Evolutionary conservation across 306 rosid genomes (phyloP).

Genomic region (Hippophae gyantsensis): DNA sequence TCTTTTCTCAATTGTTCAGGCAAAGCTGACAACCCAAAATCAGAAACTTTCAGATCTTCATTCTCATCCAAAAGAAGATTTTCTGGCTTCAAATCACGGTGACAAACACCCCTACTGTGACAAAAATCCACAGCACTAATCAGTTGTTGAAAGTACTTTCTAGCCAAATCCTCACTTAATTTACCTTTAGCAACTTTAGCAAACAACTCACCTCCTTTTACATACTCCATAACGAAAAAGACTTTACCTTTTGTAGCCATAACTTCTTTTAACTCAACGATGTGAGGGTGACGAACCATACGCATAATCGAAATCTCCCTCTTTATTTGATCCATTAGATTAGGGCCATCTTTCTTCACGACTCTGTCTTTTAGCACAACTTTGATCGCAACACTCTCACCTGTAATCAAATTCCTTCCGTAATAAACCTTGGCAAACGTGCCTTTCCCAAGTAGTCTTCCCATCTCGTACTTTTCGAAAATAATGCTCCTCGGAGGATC

Average conservation of each 20-base stretch:
- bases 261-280: conserved; percentile 70
- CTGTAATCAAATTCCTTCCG: conserved; percentile 33
- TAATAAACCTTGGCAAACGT: conserved; percentile 70
- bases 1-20: conserved; percentile 59
- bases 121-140: conserved; percentile 65
- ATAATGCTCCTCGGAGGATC: conserved; percentile 23
- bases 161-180: conserved; percentile 44
- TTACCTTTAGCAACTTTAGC: conserved; percentile 44
- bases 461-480: conserved; percentile 71
- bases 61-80: conserved; percentile 59
- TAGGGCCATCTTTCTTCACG: conserved; percentile 38
- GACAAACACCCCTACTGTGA: conserved; percentile 71
- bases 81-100: conserved; percentile 78
- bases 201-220: conserved; percentile 20
- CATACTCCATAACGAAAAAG: conserved; percentile 55
- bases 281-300: conserved; percentile 57
- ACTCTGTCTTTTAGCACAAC: conserved; percentile 55
- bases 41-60: conserved; percentile 66
- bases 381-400: conserved; percentile 67
- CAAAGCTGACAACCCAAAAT: conserved; percentile 67
- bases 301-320: conserved; percentile 72
- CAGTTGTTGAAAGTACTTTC: conserved; percentile 63
- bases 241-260: conserved; percentile 74
- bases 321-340: conserved; percentile 50
- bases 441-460: conserved; percentile 61